Evolutionary conservation across 2,329 filamentous ascomycete genomes (phyloP).

Genomic region (Penicillium sumatraense): DNA sequence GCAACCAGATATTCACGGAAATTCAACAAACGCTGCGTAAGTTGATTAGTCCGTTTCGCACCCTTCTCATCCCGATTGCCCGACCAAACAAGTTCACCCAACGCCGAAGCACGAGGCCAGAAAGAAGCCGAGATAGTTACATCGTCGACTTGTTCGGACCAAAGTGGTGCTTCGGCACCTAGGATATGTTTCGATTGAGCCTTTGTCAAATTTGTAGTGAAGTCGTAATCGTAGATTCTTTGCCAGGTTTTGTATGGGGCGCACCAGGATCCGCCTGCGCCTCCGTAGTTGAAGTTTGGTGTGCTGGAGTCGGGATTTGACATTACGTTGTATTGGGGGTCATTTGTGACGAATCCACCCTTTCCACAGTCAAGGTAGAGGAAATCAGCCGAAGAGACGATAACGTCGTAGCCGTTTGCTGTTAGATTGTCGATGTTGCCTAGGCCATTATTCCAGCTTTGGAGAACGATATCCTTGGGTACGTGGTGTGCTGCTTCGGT

Average conservation of each 20-base stretch:
- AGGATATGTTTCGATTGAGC: constrained; percentile 55
- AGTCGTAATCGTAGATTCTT: constrained; percentile 64
- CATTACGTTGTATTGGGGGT: constrained; percentile 60
- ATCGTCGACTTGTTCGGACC: constrained; percentile 61
- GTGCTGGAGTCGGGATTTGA: constrained; percentile 53
- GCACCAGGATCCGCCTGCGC: constrained; percentile 61
- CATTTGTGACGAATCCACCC: constrained; percentile 60
- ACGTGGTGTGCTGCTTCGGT: constrained; percentile 52
- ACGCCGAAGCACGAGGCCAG: constrained; percentile 62
- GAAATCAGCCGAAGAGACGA: constrained; percentile 62
- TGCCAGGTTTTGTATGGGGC: constrained; percentile 65
- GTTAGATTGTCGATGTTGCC: constrained; percentile 58
- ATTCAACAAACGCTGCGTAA: constrained; percentile 63
- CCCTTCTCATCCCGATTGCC: constrained; percentile 57
- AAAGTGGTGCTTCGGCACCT: constrained; percentile 58
- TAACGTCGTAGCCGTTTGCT: constrained; percentile 56
- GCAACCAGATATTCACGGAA: constrained; percentile 64
- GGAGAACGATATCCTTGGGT: constrained; percentile 57
- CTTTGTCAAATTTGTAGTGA: constrained; percentile 54
- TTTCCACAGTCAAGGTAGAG: constrained; percentile 62
- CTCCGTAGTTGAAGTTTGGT: constrained; percentile 60
- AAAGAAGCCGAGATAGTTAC: constrained; percentile 55
- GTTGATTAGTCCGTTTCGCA: constrained; percentile 55
- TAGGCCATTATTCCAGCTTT: constrained; percentile 60
- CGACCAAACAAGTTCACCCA: constrained; percentile 61